Conservation (phyloP, 225 moss, liverwort and hornwort genomes). For the Bryoerythrophyllum caledonicum region DNA sequence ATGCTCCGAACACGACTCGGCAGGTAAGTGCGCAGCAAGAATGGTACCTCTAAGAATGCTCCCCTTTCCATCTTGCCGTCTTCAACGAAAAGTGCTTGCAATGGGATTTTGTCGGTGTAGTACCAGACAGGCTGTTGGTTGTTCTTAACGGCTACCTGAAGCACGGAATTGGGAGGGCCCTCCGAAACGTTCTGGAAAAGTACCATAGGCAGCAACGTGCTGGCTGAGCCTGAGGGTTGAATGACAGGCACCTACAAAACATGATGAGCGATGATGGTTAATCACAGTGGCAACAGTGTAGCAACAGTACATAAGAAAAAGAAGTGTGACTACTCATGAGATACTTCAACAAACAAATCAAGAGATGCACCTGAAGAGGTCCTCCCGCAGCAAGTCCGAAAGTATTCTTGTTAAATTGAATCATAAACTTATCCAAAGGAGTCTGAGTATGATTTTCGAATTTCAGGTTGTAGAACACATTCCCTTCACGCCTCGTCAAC, state of each 20-base stretch:
- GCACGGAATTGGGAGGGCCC: constrained; percentile 66
- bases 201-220: constrained; percentile 70
- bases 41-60: constrained; percentile 65
- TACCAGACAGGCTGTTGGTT: constrained; percentile 89
- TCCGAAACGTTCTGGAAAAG: constrained; percentile 75
- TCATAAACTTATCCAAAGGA: constrained; percentile 77
- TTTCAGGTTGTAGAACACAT: constrained; percentile 71
- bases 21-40: neutral
- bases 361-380: constrained; percentile 64
- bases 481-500: constrained; percentile 69
- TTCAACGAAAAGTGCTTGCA: constrained; percentile 82
- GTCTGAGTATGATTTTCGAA: constrained; percentile 79
- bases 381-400: constrained; percentile 83
- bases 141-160: constrained; percentile 88
- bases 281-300: neutral
- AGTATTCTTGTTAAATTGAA: constrained; percentile 89
- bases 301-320: neutral
- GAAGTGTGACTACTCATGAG: neutral
- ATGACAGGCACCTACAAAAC: constrained; percentile 59
- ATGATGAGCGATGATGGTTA: neutral
- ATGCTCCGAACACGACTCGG: constrained; percentile 5
- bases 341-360: constrained; percentile 3
- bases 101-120: constrained; percentile 75
- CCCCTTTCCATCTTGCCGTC: constrained; percentile 85
- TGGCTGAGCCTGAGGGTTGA: constrained; percentile 62